Base-by-base conservation (phyloP, 106 monocot genomes). In the Phalaenopsis aphrodite region DNA sequence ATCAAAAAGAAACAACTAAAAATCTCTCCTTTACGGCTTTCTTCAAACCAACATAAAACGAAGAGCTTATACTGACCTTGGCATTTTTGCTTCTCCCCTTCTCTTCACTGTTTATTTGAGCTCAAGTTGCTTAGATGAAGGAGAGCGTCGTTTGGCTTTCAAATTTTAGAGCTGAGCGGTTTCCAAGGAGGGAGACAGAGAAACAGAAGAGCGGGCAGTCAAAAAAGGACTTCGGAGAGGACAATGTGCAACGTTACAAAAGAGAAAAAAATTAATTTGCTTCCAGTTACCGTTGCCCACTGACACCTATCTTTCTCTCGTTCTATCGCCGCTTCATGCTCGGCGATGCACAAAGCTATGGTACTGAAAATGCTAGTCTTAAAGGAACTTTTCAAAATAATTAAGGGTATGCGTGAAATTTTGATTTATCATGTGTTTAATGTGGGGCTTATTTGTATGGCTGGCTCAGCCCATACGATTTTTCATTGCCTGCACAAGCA, bases 11-110 rank as follows among this genome's bases (percentile, higher is more conserved):
- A 48, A 48, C 46, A 6, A 24, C 21, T 30, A 48, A 18, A 43
- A 17, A 42, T 42, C 18, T 75, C 1, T 18, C 43, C 43, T 75
- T 43, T 7, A 42, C 8, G 10, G 56, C 7, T 65, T 65, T n/a
- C 64, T 65, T 24, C 64, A 39, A 38, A 61, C n/a, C 61, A 72
- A 55, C 8, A 38, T 2, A 1, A 52, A 37, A 80, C 19, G 30
- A 39, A 36, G 64, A 19, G 38, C 21, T 69, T 67, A 82, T 42
- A 47, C 69, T 78, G 49, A 78, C 56, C 83, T 78, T n/a, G 78
- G 72, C 83, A 83, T 61, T 78, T 52, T 69, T 45, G 23, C 41
- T 38, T 17, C 9, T 24, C 18, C 21, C 55, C n/a, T 76, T 42
- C 17, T 6, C 24, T 41, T 14, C 39, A 30, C 38, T 37, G 37